phyloP scores from a whole-genome alignment of 2,329 filamentous ascomycete species.

The Lecanicillium sp. region DNA sequence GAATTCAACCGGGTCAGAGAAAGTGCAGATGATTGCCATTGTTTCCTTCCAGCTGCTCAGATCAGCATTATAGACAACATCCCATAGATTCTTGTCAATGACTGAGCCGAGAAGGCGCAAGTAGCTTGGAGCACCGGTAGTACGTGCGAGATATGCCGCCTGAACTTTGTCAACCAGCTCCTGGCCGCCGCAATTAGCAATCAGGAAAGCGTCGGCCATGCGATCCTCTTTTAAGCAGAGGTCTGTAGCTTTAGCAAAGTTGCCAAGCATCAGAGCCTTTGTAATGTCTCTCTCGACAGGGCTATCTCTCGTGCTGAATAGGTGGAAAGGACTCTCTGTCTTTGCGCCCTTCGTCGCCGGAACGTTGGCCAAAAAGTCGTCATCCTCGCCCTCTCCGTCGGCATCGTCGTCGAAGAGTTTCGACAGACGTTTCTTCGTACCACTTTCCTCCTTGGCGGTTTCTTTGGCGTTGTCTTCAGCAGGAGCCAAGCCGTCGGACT shows the following conservation, averaged over 20 bases:
- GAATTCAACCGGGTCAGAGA: constrained; percentile 84
- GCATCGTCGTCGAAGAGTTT: constrained; percentile 68
- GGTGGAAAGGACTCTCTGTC: constrained; percentile 88
- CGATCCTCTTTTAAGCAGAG: constrained; percentile 82
- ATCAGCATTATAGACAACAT: constrained; percentile 93
- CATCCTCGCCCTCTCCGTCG: constrained; percentile 61
- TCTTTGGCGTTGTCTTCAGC: constrained; percentile 36
- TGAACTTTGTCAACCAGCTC: constrained; percentile 92
- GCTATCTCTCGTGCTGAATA: constrained; percentile 78
- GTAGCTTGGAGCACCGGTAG: constrained; percentile 80
- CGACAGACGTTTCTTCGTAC: constrained; percentile 57
- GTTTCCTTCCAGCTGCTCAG: constrained; percentile 92
- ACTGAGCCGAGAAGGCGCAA: constrained; percentile 83
- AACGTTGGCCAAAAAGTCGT: constrained; percentile 80
- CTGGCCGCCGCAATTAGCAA: constrained; percentile 92
- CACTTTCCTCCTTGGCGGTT: constrained; percentile 24
- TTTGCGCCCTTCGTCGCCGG: constrained; percentile 84
- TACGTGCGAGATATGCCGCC: constrained; percentile 78
- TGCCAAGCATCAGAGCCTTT: constrained; percentile 76
- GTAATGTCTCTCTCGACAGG: constrained; percentile 81
- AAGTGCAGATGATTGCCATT: constrained; percentile 93
- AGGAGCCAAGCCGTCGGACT: constrained; percentile 26
- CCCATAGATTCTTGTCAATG: constrained; percentile 94
- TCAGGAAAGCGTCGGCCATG: constrained; percentile 93
- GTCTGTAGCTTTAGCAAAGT: constrained; percentile 84